Conservation (phyloP, 2,329 filamentous ascomycete genomes). For the Cryphonectria radicalis region DNA sequence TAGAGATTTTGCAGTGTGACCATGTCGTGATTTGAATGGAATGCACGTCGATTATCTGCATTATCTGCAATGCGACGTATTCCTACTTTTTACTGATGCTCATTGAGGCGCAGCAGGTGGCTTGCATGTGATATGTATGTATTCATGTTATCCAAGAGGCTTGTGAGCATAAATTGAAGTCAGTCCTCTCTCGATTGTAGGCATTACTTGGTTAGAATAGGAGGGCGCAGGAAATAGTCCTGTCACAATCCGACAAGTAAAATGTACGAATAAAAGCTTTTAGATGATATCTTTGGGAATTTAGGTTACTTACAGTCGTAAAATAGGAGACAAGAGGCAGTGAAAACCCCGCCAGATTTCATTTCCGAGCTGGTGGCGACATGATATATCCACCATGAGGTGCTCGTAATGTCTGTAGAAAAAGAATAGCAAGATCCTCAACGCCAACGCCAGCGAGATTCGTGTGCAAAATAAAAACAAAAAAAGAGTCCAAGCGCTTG, state of each 20-base stretch:
- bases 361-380: conserved; percentile 6
- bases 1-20: neutral
- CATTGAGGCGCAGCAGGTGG: neutral
- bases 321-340: conserved; percentile 3
- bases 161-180: neutral
- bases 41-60: neutral
- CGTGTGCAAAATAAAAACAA: neutral
- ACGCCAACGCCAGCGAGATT: neutral
- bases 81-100: too few relatives aligned
- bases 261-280: neutral
- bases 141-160: neutral
- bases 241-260: neutral
- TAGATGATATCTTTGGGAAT: neutral
- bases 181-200: neutral
- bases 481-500: neutral
- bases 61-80: neutral
- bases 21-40: neutral
- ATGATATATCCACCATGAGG: conserved; percentile 5
- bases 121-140: neutral
- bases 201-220: neutral
- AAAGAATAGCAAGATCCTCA: neutral
- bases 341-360: neutral
- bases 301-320: neutral
- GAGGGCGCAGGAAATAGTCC: neutral
- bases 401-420: neutral